These are phyloP conservation scores for Apiospora hydei DNA, from an alignment of 2,329 filamentous ascomycete genomes.

Conservation along the genomic window DNA sequence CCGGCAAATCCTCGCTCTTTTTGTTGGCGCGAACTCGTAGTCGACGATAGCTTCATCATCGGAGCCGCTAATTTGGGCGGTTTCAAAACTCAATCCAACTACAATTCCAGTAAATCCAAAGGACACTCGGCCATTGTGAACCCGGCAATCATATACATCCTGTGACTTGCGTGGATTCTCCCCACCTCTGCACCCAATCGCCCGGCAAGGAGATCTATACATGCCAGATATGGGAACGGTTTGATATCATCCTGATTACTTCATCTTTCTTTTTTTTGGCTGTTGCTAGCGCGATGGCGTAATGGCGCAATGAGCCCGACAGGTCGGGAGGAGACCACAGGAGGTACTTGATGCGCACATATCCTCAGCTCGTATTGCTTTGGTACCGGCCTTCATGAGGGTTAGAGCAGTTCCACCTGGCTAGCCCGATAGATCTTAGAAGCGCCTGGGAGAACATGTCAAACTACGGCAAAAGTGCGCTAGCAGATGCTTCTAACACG, in stretches of 20 bases:
- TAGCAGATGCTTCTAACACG: conserved; percentile 16
- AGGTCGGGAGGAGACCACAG: neutral
- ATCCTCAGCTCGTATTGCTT: conserved; percentile 3
- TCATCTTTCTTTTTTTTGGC: neutral
- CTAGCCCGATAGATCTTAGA: conserved; percentile 16
- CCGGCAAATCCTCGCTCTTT: neutral
- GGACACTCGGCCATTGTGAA: neutral
- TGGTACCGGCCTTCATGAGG: conserved; percentile 6
- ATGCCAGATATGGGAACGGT: neutral
- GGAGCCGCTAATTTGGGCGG: conserved; percentile 10
- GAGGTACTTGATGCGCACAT: conserved; percentile 11
- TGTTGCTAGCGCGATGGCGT: neutral
- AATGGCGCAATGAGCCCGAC: conserved; percentile 6
- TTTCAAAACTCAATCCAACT: conserved; percentile 11
- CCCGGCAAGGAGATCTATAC: neutral
- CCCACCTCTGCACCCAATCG: neutral
- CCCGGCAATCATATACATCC: neutral
- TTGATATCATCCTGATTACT: neutral
- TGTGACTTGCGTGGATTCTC: neutral
- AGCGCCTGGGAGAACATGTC: neutral
- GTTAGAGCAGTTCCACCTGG: conserved; percentile 6
- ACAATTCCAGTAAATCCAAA: neutral
- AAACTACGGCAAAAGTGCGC: conserved; percentile 2
- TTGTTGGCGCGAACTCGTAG: neutral
- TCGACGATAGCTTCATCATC: neutral